Evolutionary conservation across 1,139 yeast genomes (phyloP).

Genomic region (Oligophagozyma castellii): DNA sequence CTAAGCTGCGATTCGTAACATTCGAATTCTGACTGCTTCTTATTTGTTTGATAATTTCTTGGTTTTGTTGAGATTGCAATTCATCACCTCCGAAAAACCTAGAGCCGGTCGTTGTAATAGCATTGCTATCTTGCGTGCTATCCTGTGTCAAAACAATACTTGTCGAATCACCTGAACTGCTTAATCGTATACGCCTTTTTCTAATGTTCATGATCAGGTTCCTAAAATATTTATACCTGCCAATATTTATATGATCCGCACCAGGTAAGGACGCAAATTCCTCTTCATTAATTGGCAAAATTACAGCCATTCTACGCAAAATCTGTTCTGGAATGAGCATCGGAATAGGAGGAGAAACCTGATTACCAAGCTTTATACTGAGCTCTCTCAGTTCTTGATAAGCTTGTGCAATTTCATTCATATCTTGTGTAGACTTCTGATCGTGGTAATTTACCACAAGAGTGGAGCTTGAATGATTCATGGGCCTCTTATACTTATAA

Average conservation of each 20-base stretch:
- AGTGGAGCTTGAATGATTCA: slow-evolving; percentile 7
- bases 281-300: slow-evolving; percentile 39
- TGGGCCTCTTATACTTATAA: slow-evolving; percentile 13
- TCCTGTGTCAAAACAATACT: neutral
- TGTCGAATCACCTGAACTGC: neutral
- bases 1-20: neutral
- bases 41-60: slow-evolving; percentile 10
- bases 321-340: slow-evolving; percentile 37
- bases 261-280: slow-evolving; percentile 36
- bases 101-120: slow-evolving; percentile 6
- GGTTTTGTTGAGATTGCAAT: slow-evolving; percentile 7
- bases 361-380: slow-evolving; percentile 33
- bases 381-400: slow-evolving; percentile 32
- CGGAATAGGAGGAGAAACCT: slow-evolving; percentile 23
- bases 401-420: slow-evolving; percentile 17
- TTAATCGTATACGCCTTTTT: slow-evolving; percentile 6
- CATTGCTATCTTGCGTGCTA: neutral
- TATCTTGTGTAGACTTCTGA: slow-evolving; percentile 21
- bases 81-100: slow-evolving; percentile 9
- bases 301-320: slow-evolving; percentile 40
- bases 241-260: slow-evolving; percentile 29
- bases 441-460: slow-evolving; percentile 8
- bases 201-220: slow-evolving; percentile 30
- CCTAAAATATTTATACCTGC: slow-evolving; percentile 36
- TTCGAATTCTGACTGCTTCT: slow-evolving; percentile 6